Evolutionary conservation across 805 yeast species (phyloP), one percentile per base, ranked within the genome.

Genomic region (Ogataea ramenticola): DNA sequence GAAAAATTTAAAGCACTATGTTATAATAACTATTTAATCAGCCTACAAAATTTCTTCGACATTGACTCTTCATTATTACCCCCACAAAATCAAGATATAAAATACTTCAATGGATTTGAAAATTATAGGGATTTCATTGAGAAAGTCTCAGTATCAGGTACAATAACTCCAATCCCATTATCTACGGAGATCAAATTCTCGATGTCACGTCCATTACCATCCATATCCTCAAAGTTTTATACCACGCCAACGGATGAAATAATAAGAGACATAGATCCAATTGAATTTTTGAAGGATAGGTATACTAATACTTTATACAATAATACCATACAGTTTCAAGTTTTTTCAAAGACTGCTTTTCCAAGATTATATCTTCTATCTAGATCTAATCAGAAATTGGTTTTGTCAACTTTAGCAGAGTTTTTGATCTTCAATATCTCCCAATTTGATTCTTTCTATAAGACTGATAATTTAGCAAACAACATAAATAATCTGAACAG

Each of bases 341-440:
- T 54, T 39, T 62, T 63, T 37, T 49, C 60, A 3, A 63, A 63
- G 42, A 59, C 64, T 2, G 53, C 65, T 1, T 38, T 63, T 7
- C 57, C 66, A 0, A 52, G 64, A 36, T 47, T 62, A 20, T 54
- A 57, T 34, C 42, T 60, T 1, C 44, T 62, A 8, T 45, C 64
- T 4, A 54, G 52, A 26, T 51, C 58, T 4, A 51, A 60, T 42
- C 6, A 33, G 3, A 48, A 48, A 21, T 36, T 55, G 32, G 57
- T 49, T 2, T 45, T 43, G 34, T 50, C 52, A 11, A 47, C 57
- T 15, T 39, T 61, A 15, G 36, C 43, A 10, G 48, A 38, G 17
- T 50, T 54, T 33, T 42, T 56, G 11, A 47, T 58, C 10, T 45
- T 41, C 5, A 49, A 55, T 16, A 45, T 53, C 41, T 16, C 42